Evolutionary conservation across 306 rosid species (phyloP).

Genomic region (Prinsepia uniflora): DNA sequence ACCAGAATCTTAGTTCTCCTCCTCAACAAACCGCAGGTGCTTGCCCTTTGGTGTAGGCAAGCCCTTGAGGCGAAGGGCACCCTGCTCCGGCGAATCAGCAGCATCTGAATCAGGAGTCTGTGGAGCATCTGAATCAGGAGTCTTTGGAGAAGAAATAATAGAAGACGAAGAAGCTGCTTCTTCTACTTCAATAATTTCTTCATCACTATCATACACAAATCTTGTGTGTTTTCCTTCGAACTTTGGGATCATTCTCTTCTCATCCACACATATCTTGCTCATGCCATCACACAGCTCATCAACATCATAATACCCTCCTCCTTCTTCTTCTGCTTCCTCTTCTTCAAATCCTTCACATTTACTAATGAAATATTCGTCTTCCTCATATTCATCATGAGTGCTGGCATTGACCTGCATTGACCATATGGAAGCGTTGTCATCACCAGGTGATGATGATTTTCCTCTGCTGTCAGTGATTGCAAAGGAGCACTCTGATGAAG

Average conservation of each 20-base stretch:
- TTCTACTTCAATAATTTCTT: constrained; percentile 54
- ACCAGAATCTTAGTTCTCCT: constrained; percentile 19
- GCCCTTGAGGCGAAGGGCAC: constrained; percentile 55
- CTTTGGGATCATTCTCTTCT: constrained; percentile 34
- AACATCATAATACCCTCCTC: constrained; percentile 27
- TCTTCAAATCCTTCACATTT: constrained; percentile 28
- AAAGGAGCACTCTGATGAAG: constrained; percentile 49
- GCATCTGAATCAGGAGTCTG: not conserved
- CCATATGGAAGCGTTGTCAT: constrained; percentile 80
- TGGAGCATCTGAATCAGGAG: not conserved
- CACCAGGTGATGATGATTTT: constrained; percentile 38
- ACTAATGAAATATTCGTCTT: constrained; percentile 23
- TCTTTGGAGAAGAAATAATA: not conserved
- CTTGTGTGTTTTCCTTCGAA: constrained; percentile 75
- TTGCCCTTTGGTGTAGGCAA: constrained; percentile 85
- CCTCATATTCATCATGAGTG: constrained; percentile 52
- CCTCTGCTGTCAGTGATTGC: constrained; percentile 39
- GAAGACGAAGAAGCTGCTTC: constrained; percentile 14
- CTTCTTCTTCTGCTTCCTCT: constrained; percentile 14
- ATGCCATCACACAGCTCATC: constrained; percentile 70
- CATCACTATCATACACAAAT: constrained; percentile 67
- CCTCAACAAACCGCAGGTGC: constrained; percentile 75
- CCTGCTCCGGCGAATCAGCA: constrained; percentile 26
- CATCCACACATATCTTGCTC: constrained; percentile 57
- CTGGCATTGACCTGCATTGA: constrained; percentile 86